Evolutionary conservation across 345 rosid genomes (phyloP), one percentile per base, ranked within the genome.

Genomic region (Eucalyptus curtisii): DNA sequence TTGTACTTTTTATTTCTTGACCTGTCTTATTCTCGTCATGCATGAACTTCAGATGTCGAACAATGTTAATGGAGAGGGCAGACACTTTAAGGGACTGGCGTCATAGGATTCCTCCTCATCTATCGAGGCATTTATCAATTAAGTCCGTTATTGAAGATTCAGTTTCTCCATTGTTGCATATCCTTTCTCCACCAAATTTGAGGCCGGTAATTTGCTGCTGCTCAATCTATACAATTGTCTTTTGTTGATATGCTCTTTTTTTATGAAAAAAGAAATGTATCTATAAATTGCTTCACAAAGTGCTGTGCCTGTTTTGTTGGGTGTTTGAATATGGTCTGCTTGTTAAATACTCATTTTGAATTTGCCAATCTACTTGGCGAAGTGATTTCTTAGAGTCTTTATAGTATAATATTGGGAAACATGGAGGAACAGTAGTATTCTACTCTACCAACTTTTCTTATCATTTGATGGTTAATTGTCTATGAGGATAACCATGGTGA

Each of bases 81-180:
- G 96, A 97, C 85, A 91, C 91, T 49, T 89, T 97, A 61, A 94
- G 95, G 91, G 90, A 95, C 91, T 98, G 99, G 99, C 94, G 92
- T 87, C 90, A 91, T 93, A 95, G 92, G 92, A 92, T 96, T 91
- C 92, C 94, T n/a, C 97, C 99, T 4, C 85, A 81, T 89, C 93
- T 98, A 91, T 95, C 96, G 57, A 94, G 99, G 92, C 99, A 98
- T 93, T 93, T 98, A 87, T 95, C 98, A 15, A 90, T 90, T 57
- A 93, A 93, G 89, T 93, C 97, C 53, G 92, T 95, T 66, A 95
- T 95, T 55, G 98, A 96, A 91, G 99, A 98, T 86, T 92, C 94
- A 71, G 89, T 96, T 89, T 96, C 99, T 90, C 94, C 93, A 20
- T 90, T 97, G 90, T 86, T 98, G 91, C 99, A 94, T 93, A 93